phyloP scores from a whole-genome alignment of 1,284 basidiomycete species.

The Irpex sp. region DNA sequence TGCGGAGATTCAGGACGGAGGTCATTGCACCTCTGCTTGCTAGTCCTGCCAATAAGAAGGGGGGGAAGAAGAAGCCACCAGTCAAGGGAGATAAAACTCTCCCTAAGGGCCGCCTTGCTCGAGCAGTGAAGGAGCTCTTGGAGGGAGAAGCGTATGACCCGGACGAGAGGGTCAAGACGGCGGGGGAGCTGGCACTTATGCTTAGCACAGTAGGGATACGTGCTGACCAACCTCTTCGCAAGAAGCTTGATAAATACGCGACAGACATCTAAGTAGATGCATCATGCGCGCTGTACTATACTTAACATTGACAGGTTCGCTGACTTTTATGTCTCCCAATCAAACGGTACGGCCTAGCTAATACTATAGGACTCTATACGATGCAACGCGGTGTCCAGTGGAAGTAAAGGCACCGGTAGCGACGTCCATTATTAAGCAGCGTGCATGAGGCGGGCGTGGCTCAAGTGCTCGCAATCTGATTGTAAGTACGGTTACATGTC shows the following conservation, averaged over 20 bases:
- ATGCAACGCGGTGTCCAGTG: too few relatives aligned
- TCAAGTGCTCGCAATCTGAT: too few relatives aligned
- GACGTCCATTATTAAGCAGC: too few relatives aligned
- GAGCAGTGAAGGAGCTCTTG: slow-evolving; percentile 62
- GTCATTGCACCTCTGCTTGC: slow-evolving; percentile 64
- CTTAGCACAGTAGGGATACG: slow-evolving; percentile 55
- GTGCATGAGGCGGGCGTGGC: too few relatives aligned
- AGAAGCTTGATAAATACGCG: slow-evolving; percentile 42
- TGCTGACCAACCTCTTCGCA: slow-evolving; percentile 59
- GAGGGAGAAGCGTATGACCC: slow-evolving; percentile 47
- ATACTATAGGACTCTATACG: too few relatives aligned
- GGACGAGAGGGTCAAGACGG: slow-evolving; percentile 43
- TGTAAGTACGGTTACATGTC: too few relatives aligned
- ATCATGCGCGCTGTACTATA: too few relatives aligned
- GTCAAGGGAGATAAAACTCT: slow-evolving; percentile 31
- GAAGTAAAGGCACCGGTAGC: too few relatives aligned
- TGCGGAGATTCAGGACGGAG: slow-evolving; percentile 67
- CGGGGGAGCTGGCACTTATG: slow-evolving; percentile 45
- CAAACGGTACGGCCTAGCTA: too few relatives aligned
- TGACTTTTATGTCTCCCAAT: too few relatives aligned
- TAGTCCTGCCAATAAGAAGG: slow-evolving; percentile 58
- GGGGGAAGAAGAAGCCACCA: slow-evolving; percentile 35
- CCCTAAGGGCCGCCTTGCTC: slow-evolving; percentile 63
- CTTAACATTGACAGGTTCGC: too few relatives aligned
- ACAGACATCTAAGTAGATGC: not conserved